Percentiles rank a stretch among this genome's conserved stretches.
These are phyloP conservation scores for Apiotrichum gamsii DNA, from an alignment of 1,284 basidiomycete genomes.

Conservation along the genomic window DNA sequence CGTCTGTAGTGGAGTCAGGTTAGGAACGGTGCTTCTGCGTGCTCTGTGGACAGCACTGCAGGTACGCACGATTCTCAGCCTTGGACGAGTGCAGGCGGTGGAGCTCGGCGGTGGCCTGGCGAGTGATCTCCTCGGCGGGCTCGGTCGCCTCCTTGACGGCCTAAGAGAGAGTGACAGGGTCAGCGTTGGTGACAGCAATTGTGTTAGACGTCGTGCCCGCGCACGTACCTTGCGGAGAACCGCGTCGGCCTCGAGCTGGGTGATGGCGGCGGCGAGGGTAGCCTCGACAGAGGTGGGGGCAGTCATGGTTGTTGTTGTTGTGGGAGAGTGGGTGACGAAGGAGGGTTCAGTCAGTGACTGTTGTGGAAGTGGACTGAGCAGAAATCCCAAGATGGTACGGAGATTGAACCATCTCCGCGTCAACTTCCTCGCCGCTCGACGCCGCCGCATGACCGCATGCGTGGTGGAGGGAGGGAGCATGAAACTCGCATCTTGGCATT, in stretches of 20 bases:
- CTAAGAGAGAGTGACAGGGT: slow-evolving; percentile 11
- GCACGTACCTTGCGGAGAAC: slow-evolving; percentile 40
- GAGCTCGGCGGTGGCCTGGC: slow-evolving; percentile 38
- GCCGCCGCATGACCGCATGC: no score
- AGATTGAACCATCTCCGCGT: no score
- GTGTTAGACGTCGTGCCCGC: no score
- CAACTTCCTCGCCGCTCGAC: no score
- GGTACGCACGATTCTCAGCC: slow-evolving; percentile 33
- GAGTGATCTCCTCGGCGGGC: slow-evolving; percentile 39
- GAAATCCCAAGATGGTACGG: no score
- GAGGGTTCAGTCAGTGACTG: no score
- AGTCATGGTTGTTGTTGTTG: slow-evolving; percentile 4
- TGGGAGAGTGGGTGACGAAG: background rate
- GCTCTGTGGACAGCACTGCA: no score
- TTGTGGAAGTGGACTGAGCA: no score
- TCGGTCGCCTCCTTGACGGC: slow-evolving; percentile 42
- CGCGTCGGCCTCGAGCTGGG: slow-evolving; percentile 42
- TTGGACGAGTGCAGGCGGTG: slow-evolving; percentile 42
- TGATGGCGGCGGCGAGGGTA: slow-evolving; percentile 33
- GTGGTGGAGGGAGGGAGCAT: no score
- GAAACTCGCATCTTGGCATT: no score
- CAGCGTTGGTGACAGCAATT: background rate
- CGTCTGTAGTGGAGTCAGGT: slow-evolving; percentile 31
- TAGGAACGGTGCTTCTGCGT: background rate
- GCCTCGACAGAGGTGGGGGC: slow-evolving; percentile 16